phyloP scores from a whole-genome alignment of 768 basidiomycete species.

The Fomitopsis pulvina region DNA sequence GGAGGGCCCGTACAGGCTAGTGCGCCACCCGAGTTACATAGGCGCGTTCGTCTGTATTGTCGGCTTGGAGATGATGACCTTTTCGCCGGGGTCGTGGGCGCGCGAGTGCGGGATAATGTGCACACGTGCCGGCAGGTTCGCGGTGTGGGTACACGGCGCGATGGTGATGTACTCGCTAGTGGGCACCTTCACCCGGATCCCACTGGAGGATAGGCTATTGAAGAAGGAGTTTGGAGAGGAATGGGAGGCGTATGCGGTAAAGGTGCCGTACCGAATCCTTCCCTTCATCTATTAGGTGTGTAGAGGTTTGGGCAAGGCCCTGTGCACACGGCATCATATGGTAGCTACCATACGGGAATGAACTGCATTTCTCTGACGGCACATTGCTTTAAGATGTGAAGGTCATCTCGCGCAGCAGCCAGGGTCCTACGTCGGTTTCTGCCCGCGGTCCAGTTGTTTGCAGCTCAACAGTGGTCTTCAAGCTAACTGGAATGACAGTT shows the following conservation, averaged over 20 bases:
- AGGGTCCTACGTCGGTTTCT: too few species aligned
- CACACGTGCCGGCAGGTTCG: neutral
- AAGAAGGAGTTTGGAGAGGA: slow-evolving; percentile 11
- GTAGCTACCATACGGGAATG: too few species aligned
- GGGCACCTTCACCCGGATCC: neutral
- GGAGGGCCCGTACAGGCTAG: slow-evolving; percentile 14
- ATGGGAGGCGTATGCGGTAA: slow-evolving; percentile 11
- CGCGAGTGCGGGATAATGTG: slow-evolving; percentile 4
- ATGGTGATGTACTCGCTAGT: neutral
- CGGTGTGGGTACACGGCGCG: neutral
- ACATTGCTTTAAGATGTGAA: too few species aligned
- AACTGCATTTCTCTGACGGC: too few species aligned
- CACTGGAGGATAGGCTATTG: slow-evolving; percentile 5
- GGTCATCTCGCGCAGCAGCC: too few species aligned
- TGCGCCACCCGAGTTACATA: slow-evolving; percentile 18
- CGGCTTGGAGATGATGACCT: neutral
- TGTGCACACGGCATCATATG: too few species aligned
- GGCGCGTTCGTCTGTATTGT: neutral
- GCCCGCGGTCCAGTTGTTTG: too few species aligned
- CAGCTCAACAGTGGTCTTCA: too few species aligned
- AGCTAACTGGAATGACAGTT: too few species aligned
- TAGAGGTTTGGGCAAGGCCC: too few species aligned
- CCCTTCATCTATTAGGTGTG: slow-evolving; percentile 13
- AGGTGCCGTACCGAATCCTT: slow-evolving; percentile 7
- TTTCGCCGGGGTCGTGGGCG: neutral